Evolutionary conservation across 2,329 filamentous ascomycete species (phyloP), one percentile per base, ranked within the genome.

Genomic region (Pseudocercospora fijiensis): DNA sequence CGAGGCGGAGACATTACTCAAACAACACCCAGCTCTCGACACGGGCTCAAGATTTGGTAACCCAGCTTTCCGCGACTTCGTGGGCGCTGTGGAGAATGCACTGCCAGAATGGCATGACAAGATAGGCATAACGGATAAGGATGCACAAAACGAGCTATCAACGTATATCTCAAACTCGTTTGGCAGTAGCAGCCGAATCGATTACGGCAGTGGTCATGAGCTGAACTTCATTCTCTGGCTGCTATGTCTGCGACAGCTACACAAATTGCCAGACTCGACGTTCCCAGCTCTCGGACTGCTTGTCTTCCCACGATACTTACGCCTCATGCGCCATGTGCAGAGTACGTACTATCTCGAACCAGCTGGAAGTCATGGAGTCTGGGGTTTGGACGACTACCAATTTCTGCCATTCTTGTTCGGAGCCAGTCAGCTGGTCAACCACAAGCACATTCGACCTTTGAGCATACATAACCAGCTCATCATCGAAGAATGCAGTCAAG

Each of bases 221-320:
- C 85, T 99, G 66, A 98, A 99, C 81, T 98, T 99, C 79, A 84
- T 94, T 77, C 89, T 96, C 75, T 99, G 94, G 93, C 85, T 98
- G 37, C 85, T 99, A n/a, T 96, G 92, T 74, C 87, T 99, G 0
- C 91, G 95, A 76, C 90, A 94, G 73, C 83, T 97, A 16, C 81
- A 82, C 10, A 77, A 91, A 20, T 76, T 98, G 37, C 79, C 84
- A 0, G 76, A 77, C 4, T 71, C 82, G 10, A 90, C 93, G 70
- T 96, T 96, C 77, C 85, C 86, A 30, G 80, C 88, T 3, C 76
- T 98, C 24, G 87, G 92, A 1, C 85, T 98, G 53, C 82, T 85
- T 62, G 86, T 97, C 61, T 96, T 98, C 75, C 83, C 86, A 30
- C 86, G 87, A 58, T 99, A 99, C 76, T 86, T 99, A 52, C 79